Conservation (phyloP, 495 filamentous ascomycete genomes). For the Penicillium chermesinum region DNA sequence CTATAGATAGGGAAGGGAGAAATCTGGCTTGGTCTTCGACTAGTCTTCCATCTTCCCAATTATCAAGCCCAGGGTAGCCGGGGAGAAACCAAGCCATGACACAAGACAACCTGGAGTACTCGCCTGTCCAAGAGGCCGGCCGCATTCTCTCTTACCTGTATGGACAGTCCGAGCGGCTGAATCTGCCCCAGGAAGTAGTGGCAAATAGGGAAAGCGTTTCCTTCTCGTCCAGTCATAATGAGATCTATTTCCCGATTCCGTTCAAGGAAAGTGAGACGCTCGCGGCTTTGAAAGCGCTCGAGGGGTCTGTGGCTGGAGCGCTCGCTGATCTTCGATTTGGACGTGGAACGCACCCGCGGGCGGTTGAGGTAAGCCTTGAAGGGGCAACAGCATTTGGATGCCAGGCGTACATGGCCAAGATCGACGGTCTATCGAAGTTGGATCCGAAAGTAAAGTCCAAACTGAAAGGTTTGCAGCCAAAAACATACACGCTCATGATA, state of each 20-base stretch:
- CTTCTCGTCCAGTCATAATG: slow-evolving; percentile 37
- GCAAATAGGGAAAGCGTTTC: slow-evolving; percentile 34
- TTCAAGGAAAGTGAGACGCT: slow-evolving; percentile 66
- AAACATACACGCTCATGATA: not conserved
- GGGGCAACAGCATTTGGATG: slow-evolving; percentile 62
- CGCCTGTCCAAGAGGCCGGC: slow-evolving; percentile 37
- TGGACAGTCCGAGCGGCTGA: slow-evolving; percentile 35
- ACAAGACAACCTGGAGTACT: slow-evolving; percentile 20
- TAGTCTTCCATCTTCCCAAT: too few species aligned
- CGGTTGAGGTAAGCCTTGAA: slow-evolving; percentile 58
- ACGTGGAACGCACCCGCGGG: slow-evolving; percentile 23
- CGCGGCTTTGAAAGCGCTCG: slow-evolving; percentile 63
- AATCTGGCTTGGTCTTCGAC: too few species aligned
- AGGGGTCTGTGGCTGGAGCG: slow-evolving; percentile 60
- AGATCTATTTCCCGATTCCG: slow-evolving; percentile 56
- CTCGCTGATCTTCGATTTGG: slow-evolving; percentile 56
- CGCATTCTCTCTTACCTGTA: slow-evolving; percentile 41
- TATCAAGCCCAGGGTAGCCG: too few species aligned
- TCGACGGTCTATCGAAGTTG: slow-evolving; percentile 63
- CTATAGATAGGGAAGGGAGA: not conserved
- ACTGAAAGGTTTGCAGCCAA: slow-evolving; percentile 52
- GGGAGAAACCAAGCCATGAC: not conserved
- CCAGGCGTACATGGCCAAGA: slow-evolving; percentile 65
- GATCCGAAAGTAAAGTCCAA: slow-evolving; percentile 55
- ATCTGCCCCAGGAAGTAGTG: slow-evolving; percentile 32